These are phyloP conservation scores for Truncatella angustata DNA, from an alignment of 2,329 filamentous ascomycete species.

Conservation along the genomic window DNA sequence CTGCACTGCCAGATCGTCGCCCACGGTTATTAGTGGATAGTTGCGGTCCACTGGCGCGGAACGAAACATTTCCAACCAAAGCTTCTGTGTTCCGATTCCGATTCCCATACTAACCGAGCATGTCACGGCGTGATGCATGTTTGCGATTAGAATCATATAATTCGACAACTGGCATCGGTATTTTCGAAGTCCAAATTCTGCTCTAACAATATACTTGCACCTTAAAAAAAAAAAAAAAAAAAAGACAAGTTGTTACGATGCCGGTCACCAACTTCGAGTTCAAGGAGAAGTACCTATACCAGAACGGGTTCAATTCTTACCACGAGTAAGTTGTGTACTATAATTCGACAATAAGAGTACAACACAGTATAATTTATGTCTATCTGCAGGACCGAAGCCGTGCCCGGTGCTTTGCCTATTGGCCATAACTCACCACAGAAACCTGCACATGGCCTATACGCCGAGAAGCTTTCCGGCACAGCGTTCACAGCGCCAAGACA, in stretches of 20 bases:
- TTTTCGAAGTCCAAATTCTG: background rate
- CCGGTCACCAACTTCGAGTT: slow-evolving; percentile 33
- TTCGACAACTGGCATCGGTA: background rate
- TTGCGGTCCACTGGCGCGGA: slow-evolving; percentile 6
- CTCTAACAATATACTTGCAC: background rate
- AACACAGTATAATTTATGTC: background rate
- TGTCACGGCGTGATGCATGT: background rate
- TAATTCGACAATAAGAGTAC: background rate
- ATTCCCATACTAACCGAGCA: background rate
- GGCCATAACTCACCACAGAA: slow-evolving; percentile 72
- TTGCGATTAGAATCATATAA: background rate
- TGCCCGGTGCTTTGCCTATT: slow-evolving; percentile 64
- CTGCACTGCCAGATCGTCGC: background rate
- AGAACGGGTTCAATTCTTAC: slow-evolving; percentile 67
- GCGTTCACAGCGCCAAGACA: slow-evolving; percentile 58
- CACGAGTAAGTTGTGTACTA: slow-evolving; percentile 53
- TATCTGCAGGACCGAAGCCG: slow-evolving; percentile 56
- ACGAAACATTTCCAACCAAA: background rate
- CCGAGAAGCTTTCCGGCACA: slow-evolving; percentile 63
- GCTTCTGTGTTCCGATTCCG: slow-evolving; percentile 2
- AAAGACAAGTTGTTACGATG: slow-evolving; percentile 24
- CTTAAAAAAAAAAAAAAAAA: too few species aligned
- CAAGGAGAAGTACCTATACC: slow-evolving; percentile 57
- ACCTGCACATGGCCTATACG: slow-evolving; percentile 65
- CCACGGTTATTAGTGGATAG: slow-evolving; percentile 8